phyloP scores from a whole-genome alignment of 2,329 filamentous ascomycete species.

The Penicillium sp. region DNA sequence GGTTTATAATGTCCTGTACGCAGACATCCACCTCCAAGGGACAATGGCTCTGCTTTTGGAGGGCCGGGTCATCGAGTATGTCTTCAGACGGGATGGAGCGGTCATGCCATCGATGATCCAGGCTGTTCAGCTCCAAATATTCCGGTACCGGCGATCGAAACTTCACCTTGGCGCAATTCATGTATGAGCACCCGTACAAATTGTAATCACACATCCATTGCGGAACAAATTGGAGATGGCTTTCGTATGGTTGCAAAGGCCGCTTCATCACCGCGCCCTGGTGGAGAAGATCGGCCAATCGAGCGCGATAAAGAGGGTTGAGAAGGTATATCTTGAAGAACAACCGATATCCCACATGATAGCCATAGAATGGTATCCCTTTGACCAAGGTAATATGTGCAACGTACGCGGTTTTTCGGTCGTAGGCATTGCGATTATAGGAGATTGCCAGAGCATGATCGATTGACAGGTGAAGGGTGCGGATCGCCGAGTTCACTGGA shows the following conservation, averaged over 20 bases:
- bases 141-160: conserved; percentile 74
- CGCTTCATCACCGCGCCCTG: conserved; percentile 83
- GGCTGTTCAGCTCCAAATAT: conserved; percentile 57
- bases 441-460: conserved; percentile 83
- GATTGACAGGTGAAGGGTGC: conserved; percentile 74
- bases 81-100: conserved; percentile 58
- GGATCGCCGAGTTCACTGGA: conserved; percentile 68
- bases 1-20: conserved; percentile 81
- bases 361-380: conserved; percentile 92
- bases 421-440: conserved; percentile 70
- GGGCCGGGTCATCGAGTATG: conserved; percentile 57
- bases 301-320: conserved; percentile 80
- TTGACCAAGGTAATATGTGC: conserved; percentile 89
- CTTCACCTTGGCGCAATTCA: conserved; percentile 63
- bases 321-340: conserved; percentile 94
- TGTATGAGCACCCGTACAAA: conserved; percentile 85
- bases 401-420: conserved; percentile 67
- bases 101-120: conserved; percentile 72
- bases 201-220: conserved; percentile 99
- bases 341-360: conserved; percentile 82
- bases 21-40: conserved; percentile 84
- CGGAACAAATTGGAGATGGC: conserved; percentile 82
- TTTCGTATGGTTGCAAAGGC: conserved; percentile 86
- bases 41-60: conserved; percentile 80
- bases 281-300: conserved; percentile 76